Base-by-base conservation (phyloP, 2,329 filamentous ascomycete genomes). In the Nemania bipapillata region DNA sequence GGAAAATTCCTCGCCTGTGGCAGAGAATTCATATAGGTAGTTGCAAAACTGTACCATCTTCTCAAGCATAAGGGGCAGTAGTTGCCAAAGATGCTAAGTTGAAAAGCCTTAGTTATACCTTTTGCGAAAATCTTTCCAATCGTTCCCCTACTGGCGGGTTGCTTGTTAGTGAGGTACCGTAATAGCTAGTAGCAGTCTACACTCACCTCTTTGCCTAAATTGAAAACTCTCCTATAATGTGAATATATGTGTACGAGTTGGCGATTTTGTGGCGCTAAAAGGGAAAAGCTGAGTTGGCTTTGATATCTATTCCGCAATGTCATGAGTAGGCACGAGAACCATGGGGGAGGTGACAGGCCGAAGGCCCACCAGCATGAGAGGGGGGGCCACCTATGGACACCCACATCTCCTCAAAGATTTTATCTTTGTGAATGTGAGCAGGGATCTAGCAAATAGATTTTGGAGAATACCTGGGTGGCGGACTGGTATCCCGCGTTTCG, bases 41-140 rank as follows among this genome's bases (percentile, higher is more conserved):
- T 72, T 59, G 3, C 80, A 49, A 54, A 81, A 81, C 0, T 74
- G 70, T 17, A 52, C 57, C 1, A 75, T 76, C 68, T 82, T 82
- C 35, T 80, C 77, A 4, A 81, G 56, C 56, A 82, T 80, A 26
- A 76, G 70, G 0, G 79, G 79, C 61, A 82, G 69, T 1, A 81
- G 74, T 9, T 72, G 77, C 69, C 80, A 77, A 24, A 82, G 74
- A 50, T 82, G 79, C 60, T 80, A 77, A 2, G 77, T 77, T 1
- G 80, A 76, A 57, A 82, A 82, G 0, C 80, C 80, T 1, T 78
- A 78, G 65, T 80, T 82, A 68, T 79, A 80, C 28, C 4, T 61
- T 24, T 40, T 53, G 22, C 58, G 47, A 11, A 61, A 15, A 6
- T 53, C 75, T 72, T 62, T 76, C 80, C 58, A 61, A 4, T 61